A percentile compares a stretch with the other conserved stretches of the same genome.
Evolutionary conservation across 441 rosid species (phyloP).

Genomic region (Hura crepitans): DNA sequence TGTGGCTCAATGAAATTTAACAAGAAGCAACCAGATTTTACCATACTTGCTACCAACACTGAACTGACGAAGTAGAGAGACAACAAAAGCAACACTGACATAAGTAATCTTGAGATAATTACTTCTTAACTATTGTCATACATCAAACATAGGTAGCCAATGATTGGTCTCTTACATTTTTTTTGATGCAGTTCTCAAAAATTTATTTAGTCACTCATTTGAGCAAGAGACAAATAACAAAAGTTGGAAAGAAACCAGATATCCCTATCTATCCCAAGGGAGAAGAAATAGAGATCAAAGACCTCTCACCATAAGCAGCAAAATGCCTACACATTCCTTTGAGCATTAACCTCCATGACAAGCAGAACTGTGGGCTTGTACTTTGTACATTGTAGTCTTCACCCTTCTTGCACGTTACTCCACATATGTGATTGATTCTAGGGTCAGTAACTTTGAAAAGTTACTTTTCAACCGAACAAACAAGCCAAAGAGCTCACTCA

Average conservation of each 20-base stretch:
- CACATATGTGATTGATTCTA: conserved; percentile 19
- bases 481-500: not conserved
- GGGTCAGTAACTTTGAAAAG: conserved; percentile 8
- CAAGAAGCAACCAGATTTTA: not conserved
- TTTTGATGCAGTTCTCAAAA: not conserved
- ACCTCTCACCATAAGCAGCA: conserved; percentile 34
- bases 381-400: conserved; percentile 24
- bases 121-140: not conserved
- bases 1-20: not conserved
- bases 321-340: conserved; percentile 21
- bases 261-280: conserved; percentile 27
- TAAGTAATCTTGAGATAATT: not conserved
- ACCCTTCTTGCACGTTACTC: conserved; percentile 11
- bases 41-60: not conserved
- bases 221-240: not conserved
- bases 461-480: conserved; percentile 1
- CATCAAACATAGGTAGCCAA: not conserved
- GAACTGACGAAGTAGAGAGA: not conserved
- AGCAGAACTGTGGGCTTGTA: conserved; percentile 23
- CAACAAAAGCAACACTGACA: not conserved
- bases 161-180: not conserved
- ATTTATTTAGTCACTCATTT: not conserved
- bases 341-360: conserved; percentile 30
- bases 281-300: conserved; percentile 28
- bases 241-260: conserved; percentile 22